These are phyloP conservation scores for Fonsecaea nubica DNA, from an alignment of 2,329 filamentous ascomycete genomes.

Conservation along the genomic window DNA sequence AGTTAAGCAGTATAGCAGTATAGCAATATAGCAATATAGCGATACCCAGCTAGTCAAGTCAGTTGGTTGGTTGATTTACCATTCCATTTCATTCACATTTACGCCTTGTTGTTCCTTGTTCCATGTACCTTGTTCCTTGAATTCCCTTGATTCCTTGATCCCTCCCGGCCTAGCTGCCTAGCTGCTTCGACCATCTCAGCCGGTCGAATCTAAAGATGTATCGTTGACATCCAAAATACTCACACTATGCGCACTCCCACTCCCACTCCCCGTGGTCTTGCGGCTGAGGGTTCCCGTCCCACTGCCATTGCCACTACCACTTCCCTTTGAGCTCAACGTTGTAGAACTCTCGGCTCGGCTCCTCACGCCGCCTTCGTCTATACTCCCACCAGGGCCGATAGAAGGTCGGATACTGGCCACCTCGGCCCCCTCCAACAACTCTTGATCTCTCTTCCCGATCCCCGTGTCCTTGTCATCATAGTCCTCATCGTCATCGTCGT, in stretches of 20 bases:
- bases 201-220: constrained; percentile 18
- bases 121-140: too few species aligned
- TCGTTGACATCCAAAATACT: constrained; percentile 34
- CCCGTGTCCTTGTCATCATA: constrained; percentile 51
- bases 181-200: not conserved
- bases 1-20: too few species aligned
- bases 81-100: too few species aligned
- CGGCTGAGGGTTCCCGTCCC: constrained; percentile 16
- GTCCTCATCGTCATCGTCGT: constrained; percentile 62
- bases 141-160: too few species aligned
- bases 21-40: too few species aligned
- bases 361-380: constrained; percentile 14
- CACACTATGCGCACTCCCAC: constrained; percentile 9
- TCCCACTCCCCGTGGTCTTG: constrained; percentile 15
- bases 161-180: too few species aligned
- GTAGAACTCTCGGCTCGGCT: constrained; percentile 30
- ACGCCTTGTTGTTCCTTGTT: too few species aligned
- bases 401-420: constrained; percentile 59
- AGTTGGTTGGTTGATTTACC: too few species aligned
- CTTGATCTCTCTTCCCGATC: constrained; percentile 60
- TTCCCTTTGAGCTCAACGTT: constrained; percentile 9
- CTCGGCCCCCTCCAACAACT: constrained; percentile 76
- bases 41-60: too few species aligned
- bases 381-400: constrained; percentile 25
- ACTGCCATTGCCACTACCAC: constrained; percentile 10